Conservation (phyloP, 805 yeast species). For the Candida pseudoglaebosa region DNA sequence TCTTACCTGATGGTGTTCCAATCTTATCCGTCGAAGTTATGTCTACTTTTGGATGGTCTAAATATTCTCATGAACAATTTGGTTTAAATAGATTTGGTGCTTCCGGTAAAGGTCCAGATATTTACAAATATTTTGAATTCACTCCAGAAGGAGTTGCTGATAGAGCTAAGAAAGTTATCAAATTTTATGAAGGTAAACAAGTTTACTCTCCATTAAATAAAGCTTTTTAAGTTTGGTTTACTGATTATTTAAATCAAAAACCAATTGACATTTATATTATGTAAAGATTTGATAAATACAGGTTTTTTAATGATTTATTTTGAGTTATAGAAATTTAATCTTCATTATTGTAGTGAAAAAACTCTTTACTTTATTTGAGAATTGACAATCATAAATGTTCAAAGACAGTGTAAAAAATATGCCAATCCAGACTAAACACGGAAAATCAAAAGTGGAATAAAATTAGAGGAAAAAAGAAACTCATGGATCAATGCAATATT, state of each 20-base stretch:
- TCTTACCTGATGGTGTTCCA: conserved; percentile 94
- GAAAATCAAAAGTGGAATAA: no score
- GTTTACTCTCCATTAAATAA: conserved; percentile 72
- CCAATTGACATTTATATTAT: background rate
- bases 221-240: conserved; percentile 53
- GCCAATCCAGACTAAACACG: no score
- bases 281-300: conserved; percentile 2
- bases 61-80: conserved; percentile 93
- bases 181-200: conserved; percentile 75
- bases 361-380: no score
- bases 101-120: conserved; percentile 81
- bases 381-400: no score
- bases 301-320: no score
- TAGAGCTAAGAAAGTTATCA: conserved; percentile 75
- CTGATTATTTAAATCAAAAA: background rate
- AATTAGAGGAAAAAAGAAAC: no score
- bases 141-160: conserved; percentile 89
- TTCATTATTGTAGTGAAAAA: no score
- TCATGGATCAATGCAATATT: no score
- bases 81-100: conserved; percentile 97
- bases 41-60: conserved; percentile 88
- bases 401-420: no score
- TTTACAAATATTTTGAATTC: conserved; percentile 84
- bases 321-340: no score
- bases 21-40: conserved; percentile 90